phyloP scores from a whole-genome alignment of 805 yeast species.

The Clavispora asparagi region DNA sequence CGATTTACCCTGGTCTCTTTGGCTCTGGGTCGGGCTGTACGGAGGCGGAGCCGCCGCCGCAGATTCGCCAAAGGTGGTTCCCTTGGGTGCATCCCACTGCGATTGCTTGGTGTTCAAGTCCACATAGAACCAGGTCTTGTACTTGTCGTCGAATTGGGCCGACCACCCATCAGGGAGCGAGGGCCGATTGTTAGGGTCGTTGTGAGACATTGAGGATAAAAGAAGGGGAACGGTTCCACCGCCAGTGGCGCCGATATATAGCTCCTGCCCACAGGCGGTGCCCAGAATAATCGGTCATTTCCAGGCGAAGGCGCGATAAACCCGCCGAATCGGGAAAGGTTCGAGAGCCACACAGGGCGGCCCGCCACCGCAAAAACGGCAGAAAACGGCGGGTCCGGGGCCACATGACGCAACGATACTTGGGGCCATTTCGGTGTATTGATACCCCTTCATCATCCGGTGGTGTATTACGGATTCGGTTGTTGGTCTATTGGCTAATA shows the following conservation, averaged over 20 bases:
- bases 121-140: constrained; percentile 78
- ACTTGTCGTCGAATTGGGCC: constrained; percentile 66
- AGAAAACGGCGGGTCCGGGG: too few species aligned
- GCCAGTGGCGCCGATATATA: neutral
- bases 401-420: too few species aligned
- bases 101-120: constrained; percentile 64
- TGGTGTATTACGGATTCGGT: too few species aligned
- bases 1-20: constrained; percentile 4
- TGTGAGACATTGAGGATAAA: neutral
- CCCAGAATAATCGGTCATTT: neutral
- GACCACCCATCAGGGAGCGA: constrained; percentile 66
- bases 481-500: too few species aligned
- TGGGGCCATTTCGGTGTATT: too few species aligned
- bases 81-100: constrained; percentile 85
- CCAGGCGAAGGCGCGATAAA: too few species aligned
- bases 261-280: neutral
- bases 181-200: constrained; percentile 37
- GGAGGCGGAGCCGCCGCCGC: constrained; percentile 38
- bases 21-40: constrained; percentile 17
- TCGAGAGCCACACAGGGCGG: too few species aligned
- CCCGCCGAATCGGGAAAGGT: too few species aligned
- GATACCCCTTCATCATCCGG: too few species aligned
- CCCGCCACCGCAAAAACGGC: too few species aligned
- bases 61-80: constrained; percentile 41
- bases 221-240: too few species aligned